Conservation (phyloP, 495 filamentous ascomycete genomes). For the Aeminium ludgeri region DNA sequence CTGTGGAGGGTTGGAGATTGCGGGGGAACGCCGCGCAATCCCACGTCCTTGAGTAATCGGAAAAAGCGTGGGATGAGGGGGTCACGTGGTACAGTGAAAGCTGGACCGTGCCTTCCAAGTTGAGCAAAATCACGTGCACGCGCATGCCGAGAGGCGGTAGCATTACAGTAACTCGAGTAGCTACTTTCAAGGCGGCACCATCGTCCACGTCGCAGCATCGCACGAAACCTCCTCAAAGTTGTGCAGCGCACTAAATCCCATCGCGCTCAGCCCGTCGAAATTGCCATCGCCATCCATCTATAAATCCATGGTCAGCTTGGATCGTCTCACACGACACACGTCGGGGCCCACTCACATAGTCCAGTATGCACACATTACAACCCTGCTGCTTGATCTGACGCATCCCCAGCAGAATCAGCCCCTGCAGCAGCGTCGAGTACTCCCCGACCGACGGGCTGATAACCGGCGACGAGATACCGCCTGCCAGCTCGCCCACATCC, state of each 20-base stretch:
- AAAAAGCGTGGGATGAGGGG: no score
- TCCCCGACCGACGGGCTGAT: slow-evolving; percentile 53
- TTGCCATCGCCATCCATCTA: slow-evolving; percentile 57
- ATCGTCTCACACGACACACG: no score
- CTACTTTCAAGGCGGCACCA: slow-evolving; percentile 29
- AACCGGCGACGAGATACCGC: slow-evolving; percentile 68
- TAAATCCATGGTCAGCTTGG: slow-evolving; percentile 16
- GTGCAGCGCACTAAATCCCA: slow-evolving; percentile 63
- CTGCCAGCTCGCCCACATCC: slow-evolving; percentile 35
- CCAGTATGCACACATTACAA: slow-evolving; percentile 50
- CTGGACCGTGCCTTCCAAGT: no score
- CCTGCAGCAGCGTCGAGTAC: slow-evolving; percentile 58
- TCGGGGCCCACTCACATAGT: slow-evolving; percentile 43
- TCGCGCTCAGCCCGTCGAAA: slow-evolving; percentile 50
- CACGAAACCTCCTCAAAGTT: slow-evolving; percentile 68
- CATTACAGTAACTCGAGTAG: no score
- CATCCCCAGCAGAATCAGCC: slow-evolving; percentile 63
- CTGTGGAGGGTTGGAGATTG: no score
- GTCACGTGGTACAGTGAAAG: no score
- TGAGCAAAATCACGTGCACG: no score
- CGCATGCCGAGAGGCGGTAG: no score
- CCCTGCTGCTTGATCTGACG: slow-evolving; percentile 65
- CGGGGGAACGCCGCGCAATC: no score
- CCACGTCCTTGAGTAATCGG: no score
- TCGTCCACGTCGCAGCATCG: slow-evolving; percentile 50